Base-by-base conservation (phyloP, 2,329 filamentous ascomycete genomes). In the Curvularia lunata region DNA sequence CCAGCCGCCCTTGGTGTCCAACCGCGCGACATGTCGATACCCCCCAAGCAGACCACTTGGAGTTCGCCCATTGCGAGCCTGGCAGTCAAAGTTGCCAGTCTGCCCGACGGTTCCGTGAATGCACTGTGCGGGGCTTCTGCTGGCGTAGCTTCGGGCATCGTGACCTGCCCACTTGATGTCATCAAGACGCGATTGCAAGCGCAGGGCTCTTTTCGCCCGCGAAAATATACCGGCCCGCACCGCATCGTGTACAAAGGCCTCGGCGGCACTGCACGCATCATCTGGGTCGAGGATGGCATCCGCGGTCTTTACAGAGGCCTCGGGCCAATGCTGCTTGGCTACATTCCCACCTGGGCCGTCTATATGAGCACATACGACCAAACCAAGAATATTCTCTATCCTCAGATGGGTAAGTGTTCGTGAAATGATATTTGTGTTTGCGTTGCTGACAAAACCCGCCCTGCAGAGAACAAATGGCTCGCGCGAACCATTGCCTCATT, bases 101-200 rank as follows among this genome's bases (percentile, higher is more conserved):
- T 88, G 49, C 85, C 86, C 28, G 80, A 83, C 56, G 77, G 80
- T 49, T 84, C 82, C 58, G 80, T 98, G 76, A 91, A 96, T 76
- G 91, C 92, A 62, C 83, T 97, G 55, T 89, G 92, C 42, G 95
- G 95, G 54, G 94, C 93, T 48, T 84, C 91, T 56, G 94, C 93
- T 49, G 95, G 95, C 48, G 91, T 98, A 71, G 92, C 92, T 21
- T 97, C 93, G 7, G 95, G 95, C 49, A 86, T 99, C 54, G 91
- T 97, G 64, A 98, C 94, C 52, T 99, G 95, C 76, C 95, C 95
- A 41, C 88, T 99, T 67, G 95, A 99, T 82, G 95, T 99, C 62
- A 98, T 99, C 79, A 99, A 99, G 82, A 99, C 95, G 43, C 98
- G 97, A 78, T 80, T 99, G 59, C 95, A 99, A 77, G 94, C 93